These are phyloP conservation scores for Leccinum fallax DNA, from an alignment of 1,284 basidiomycete species.

Conservation along the genomic window DNA sequence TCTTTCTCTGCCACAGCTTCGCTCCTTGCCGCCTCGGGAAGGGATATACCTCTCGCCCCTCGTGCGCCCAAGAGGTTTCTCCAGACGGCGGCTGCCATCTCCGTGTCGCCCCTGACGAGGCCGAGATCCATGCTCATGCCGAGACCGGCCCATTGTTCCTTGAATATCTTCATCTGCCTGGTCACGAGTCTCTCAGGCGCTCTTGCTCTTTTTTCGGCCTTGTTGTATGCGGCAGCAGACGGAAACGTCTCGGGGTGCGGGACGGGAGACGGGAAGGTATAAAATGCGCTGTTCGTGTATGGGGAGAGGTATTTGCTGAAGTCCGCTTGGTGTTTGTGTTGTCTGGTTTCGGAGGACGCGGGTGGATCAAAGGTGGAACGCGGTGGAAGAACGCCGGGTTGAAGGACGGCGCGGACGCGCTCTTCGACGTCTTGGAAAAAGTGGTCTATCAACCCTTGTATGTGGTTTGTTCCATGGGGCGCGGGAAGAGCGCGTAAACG, in stretches of 20 bases:
- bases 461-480: constrained; percentile 63
- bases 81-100: constrained; percentile 90
- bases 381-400: constrained; percentile 46
- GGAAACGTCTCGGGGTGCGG: constrained; percentile 27
- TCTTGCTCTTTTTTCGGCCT: constrained; percentile 43
- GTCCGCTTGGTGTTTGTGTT: constrained; percentile 16
- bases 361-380: constrained; percentile 27
- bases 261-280: constrained; percentile 47
- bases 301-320: constrained; percentile 22
- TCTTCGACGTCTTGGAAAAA: constrained; percentile 96
- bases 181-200: constrained; percentile 83
- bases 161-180: constrained; percentile 90
- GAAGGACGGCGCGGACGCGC: constrained; percentile 83
- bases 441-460: constrained; percentile 89
- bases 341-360: neutral
- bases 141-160: constrained; percentile 90
- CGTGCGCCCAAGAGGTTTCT: constrained; percentile 86
- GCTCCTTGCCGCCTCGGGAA: constrained; percentile 20
- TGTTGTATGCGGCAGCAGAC: constrained; percentile 24
- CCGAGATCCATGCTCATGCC: constrained; percentile 83
- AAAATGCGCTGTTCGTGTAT: constrained; percentile 46
- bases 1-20: neutral
- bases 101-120: constrained; percentile 71
- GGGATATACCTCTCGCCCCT: constrained; percentile 67
- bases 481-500: constrained; percentile 85